Evolutionary conservation across 177 flowering plant species (phyloP), one percentile per base, ranked within the genome.

Genomic region (Vitis hybrid): DNA sequence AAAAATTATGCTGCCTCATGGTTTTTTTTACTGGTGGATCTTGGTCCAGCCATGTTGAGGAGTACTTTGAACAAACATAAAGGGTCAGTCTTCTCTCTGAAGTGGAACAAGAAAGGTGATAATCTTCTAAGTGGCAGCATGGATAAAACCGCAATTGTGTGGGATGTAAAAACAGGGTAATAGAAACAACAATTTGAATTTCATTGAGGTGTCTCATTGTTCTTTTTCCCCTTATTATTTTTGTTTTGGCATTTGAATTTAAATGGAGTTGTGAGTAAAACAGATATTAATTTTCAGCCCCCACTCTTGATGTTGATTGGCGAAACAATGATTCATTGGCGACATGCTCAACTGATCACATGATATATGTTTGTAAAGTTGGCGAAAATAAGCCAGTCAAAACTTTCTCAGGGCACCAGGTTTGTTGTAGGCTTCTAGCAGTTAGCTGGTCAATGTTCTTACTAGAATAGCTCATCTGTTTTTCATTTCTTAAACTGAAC

Each of bases 291-390:
- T 29, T 16, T 56, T 39, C 76, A 95, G 99, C 94, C 71, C 97
- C 99, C 70, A 88, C 92, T 8, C 97, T 95, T 76, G 99, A 95
- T 86, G 98, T 95, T 81, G 99, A 95, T 71, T 95, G 99, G 99
- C 82, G 97, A 67, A 92, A 86, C 78, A 92, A 90, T 85, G 79
- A 66, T 61, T 86, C 93, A 16, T 95, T 93, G 78, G 99, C 98
- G 51, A 89, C 99, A 3, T 88, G 98, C 76, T 95, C 99, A 33
- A 92, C 98, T 5, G 98, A 95, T 79, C 79, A 73, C 67, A 89
- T 87, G 99, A 95, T 90, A 56, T 85, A 91, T 88, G 97, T 95
- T 67, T 95, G 99, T 82, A 93, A 93, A 86, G 79, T 95, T 76
- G 98, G 97, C 52, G 97, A 93, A 68, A 87, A 62, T 51, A 84